Evolutionary conservation across 257 asterid species (phyloP), one percentile per base, ranked within the genome.

Genomic region (Solanum dulcamara): DNA sequence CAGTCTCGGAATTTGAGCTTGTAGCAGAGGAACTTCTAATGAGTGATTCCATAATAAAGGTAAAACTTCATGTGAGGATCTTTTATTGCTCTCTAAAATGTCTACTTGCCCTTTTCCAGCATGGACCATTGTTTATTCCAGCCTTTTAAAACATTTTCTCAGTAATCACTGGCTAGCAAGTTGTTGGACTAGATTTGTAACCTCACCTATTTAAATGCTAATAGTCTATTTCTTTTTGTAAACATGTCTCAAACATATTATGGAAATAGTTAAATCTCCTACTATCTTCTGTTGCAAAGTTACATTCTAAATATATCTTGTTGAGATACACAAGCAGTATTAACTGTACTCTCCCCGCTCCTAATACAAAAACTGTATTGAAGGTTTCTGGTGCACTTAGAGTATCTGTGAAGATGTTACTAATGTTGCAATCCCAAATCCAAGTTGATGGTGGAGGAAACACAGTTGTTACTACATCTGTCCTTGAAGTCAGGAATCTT

Each of bases 11-110:
- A 89, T 96, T 96, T 89, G 99, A 96, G 93, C 95, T 96, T 83
- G 96, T 94, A 71, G 99, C 99, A 2, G 99, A 96, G 89, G 99
- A 96, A 91, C 98, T 96, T 84, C 93, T 96, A 86, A 96, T 96
- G 94, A 96, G 99, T 85, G 93, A 91, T 89, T 96, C 99, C 20
- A 71, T 87, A 66, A 96, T 96, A 87, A 93, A 96, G 99, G 99
- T 96, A 90, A 24, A 72, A 24, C 15, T 50, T 72, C 89, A 38
- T 46, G 24, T 44, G 42, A 83, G 46, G 48, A 83, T 42, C 30
- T 62, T 28, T 80, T 80, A 72, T 33, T 35, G 13, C 64, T 79
- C 40, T 15, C 30, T 79, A 79, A 79, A 46, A 46, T 79, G 28
- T 46, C 18, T 30, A 30, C 7, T 50, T 48, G 26, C 28, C 60